Evolutionary conservation across 176 grass and related monocot species (phyloP).

Genomic region (Lolium multiflorum): DNA sequence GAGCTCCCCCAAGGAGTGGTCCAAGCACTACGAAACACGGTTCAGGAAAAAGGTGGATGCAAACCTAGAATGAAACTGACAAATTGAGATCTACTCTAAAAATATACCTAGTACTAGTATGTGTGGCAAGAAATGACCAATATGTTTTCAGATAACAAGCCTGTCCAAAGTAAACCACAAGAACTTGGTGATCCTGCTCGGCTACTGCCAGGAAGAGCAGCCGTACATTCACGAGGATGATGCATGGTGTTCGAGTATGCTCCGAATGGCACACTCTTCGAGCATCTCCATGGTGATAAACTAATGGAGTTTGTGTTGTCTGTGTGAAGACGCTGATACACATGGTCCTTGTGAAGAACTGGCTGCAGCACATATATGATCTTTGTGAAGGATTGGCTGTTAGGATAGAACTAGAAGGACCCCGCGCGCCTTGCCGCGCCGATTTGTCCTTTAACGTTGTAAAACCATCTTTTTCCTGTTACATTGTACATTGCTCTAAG

Average conservation of each 20-base stretch:
- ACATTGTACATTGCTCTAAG: too few species aligned
- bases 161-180: constrained; percentile 88
- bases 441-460: too few species aligned
- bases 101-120: not conserved
- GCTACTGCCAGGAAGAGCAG: constrained; percentile 80
- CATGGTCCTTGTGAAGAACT: too few species aligned
- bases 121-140: too few species aligned
- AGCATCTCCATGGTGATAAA: constrained; percentile 83
- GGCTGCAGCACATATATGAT: too few species aligned
- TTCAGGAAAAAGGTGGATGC: constrained; percentile 82
- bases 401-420: too few species aligned
- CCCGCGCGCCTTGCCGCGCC: too few species aligned
- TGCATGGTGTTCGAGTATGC: constrained; percentile 91
- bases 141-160: constrained; percentile 63
- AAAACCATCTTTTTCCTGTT: too few species aligned
- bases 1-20: constrained; percentile 70
- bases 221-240: constrained; percentile 81
- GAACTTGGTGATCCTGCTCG: constrained; percentile 91
- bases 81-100: not conserved
- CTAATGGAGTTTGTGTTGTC: not conserved
- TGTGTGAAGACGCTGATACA: too few species aligned
- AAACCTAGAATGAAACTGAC: not conserved
- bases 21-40: constrained; percentile 60
- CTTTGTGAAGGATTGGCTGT: too few species aligned
- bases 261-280: constrained; percentile 81